A percentile compares a stretch with the other conserved stretches of the same genome.
Conservation (phyloP, 2,329 filamentous ascomycete genomes). For the Sporothrix dimorphospora region DNA sequence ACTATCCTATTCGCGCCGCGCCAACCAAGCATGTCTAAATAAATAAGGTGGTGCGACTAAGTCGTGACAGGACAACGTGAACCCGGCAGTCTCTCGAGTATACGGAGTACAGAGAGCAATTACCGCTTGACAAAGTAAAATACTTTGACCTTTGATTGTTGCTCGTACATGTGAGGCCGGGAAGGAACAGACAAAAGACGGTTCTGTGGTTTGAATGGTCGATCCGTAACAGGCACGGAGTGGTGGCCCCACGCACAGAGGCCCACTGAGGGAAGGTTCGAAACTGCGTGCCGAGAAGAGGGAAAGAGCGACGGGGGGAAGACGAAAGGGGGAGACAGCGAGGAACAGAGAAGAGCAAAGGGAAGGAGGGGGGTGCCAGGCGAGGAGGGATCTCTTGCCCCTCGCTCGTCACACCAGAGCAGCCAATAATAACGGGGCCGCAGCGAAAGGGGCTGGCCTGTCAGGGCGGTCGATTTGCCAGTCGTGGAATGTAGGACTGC, state of each 20-base stretch:
- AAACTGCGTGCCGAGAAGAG: neutral
- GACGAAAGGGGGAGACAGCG: no score
- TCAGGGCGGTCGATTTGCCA: neutral
- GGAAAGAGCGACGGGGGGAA: neutral
- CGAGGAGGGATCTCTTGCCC: neutral
- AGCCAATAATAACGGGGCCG: conserved; percentile 16
- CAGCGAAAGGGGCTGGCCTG: neutral
- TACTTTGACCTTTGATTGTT: neutral
- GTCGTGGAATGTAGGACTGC: neutral
- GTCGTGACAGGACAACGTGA: neutral
- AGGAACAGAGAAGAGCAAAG: no score
- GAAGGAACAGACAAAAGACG: neutral
- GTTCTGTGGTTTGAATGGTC: neutral
- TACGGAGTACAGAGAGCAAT: no score
- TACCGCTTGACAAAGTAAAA: neutral
- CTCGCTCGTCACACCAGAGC: conserved; percentile 8
- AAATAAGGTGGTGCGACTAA: neutral
- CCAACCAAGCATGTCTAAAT: neutral
- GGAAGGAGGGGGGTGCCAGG: conserved; percentile 8
- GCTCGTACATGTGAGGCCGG: neutral
- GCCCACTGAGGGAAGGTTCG: neutral
- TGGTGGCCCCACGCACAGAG: neutral
- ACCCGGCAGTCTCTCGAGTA: no score
- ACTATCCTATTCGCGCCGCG: no score
- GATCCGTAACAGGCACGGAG: neutral